Evolutionary conservation across 495 filamentous ascomycete species (phyloP), one percentile per base, ranked within the genome.

Genomic region (Penicillium alfredii): DNA sequence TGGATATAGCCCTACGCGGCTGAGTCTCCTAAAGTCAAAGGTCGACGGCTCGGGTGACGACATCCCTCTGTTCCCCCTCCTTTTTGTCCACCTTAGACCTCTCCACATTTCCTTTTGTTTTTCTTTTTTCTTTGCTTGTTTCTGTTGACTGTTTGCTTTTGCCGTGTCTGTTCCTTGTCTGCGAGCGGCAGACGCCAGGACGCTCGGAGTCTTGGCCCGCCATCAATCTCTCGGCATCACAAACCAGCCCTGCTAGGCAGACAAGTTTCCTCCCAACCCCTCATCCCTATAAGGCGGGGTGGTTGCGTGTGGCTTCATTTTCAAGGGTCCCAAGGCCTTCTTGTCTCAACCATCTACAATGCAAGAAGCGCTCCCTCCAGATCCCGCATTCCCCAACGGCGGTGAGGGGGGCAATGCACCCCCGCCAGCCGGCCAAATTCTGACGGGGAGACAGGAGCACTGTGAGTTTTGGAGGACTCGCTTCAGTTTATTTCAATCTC

Each of bases 381-480:
- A 30, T 41, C 38, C 38, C 24, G 30, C 42, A 21, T 32, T 46
- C 32, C 25, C 35, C 26, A 42, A 26, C 26, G 39, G 41, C 32
- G 15, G 33, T 19, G 34, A 36, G 25, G 33, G 22, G 27, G 30
- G 35, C 31, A 33, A 1, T 10, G 39, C 55, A 7, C 58, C 67
- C 32, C 64, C 71, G 14, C 64, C 68, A 6, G 62, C 34, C 20
- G 44, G 68, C 13, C 69, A 77, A 13, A 69, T 82, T 40, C 64
- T 98, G 45, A 94, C 88, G 2, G 92, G 92, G 38, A 97, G 94
- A 64, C 93, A 98, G 74, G 92, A 98, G 61, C 93, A 98, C 58
- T 98, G 89, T 96, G 61, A 40, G 80, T 33, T 7, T n/a, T n/a
- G n/a, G n/a, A n/a, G n/a, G n/a, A n/a, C n/a, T n/a, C 13, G 11